Evolutionary conservation across 2,329 filamentous ascomycete genomes (phyloP).

Genomic region (Phialocephala subalpina): DNA sequence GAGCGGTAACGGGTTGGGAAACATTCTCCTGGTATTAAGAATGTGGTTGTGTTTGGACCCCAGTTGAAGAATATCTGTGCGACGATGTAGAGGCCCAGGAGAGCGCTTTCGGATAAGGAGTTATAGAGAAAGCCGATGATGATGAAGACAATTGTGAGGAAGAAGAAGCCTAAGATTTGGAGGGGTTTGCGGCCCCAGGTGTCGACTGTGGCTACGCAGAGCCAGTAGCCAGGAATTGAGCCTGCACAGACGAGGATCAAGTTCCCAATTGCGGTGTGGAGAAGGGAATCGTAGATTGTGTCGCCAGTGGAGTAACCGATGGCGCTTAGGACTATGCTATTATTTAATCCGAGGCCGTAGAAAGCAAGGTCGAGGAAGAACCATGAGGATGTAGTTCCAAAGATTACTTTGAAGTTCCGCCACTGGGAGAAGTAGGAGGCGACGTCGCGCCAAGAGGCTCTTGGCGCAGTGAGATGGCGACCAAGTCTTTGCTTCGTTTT

Average conservation of each 20-base stretch:
- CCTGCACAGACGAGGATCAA: constrained; percentile 81
- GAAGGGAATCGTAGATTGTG: constrained; percentile 73
- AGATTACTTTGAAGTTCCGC: constrained; percentile 73
- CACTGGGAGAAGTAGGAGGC: constrained; percentile 72
- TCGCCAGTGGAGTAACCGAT: constrained; percentile 74
- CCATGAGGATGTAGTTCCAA: constrained; percentile 83
- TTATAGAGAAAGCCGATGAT: constrained; percentile 68
- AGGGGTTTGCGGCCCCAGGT: constrained; percentile 80
- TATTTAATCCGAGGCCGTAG: constrained; percentile 80
- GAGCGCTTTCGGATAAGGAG: constrained; percentile 53
- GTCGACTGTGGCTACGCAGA: constrained; percentile 76
- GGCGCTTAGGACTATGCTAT: constrained; percentile 71
- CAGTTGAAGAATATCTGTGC: constrained; percentile 74
- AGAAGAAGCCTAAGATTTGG: constrained; percentile 68
- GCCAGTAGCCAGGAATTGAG: constrained; percentile 82
- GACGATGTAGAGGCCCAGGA: constrained; percentile 69
- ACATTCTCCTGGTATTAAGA: constrained; percentile 70
- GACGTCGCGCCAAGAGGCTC: constrained; percentile 76
- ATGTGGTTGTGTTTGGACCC: constrained; percentile 71
- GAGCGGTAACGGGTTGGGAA: constrained; percentile 70
- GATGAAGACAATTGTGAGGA: constrained; percentile 68
- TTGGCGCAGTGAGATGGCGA: constrained; percentile 66
- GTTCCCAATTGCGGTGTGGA: constrained; percentile 78
- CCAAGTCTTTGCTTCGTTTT: constrained; percentile 61
- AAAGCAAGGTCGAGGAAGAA: constrained; percentile 79